Conservation (phyloP, 2,329 filamentous ascomycete genomes). For the Diaporthe sp. region DNA sequence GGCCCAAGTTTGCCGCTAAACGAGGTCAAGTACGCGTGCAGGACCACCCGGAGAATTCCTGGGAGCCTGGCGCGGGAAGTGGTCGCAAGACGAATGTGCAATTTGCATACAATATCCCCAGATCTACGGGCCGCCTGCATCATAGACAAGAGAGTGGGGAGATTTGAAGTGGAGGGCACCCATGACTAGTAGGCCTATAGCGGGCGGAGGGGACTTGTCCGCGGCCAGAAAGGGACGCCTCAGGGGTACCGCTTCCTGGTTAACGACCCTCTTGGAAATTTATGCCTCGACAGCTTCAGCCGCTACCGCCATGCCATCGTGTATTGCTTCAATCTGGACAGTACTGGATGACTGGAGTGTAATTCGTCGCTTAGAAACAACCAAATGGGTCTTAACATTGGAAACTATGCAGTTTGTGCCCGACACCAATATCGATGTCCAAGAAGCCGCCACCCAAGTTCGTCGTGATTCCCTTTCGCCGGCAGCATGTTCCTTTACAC, state of each 20-base stretch:
- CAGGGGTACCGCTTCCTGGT: background rate
- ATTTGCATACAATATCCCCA: constrained; percentile 3
- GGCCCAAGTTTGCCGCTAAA: constrained; percentile 3
- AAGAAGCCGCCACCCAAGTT: background rate
- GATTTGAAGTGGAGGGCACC: constrained; percentile 2
- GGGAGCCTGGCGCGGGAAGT: background rate
- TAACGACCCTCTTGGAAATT: background rate
- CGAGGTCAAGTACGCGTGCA: constrained; percentile 2
- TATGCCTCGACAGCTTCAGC: background rate
- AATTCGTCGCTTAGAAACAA: background rate
- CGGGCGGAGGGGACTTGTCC: constrained; percentile 28
- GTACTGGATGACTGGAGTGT: background rate
- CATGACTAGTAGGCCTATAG: background rate
- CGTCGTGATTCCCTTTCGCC: background rate
- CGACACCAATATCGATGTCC: background rate
- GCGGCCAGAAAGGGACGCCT: constrained; percentile 11
- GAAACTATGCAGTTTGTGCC: background rate
- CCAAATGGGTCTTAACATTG: background rate
- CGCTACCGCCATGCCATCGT: background rate
- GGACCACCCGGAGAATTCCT: background rate
- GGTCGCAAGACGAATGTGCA: background rate
- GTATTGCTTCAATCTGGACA: background rate
- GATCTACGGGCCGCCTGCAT: background rate
- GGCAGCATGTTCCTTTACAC: constrained; percentile 25
- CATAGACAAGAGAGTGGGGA: constrained; percentile 3